Evolutionary conservation across 805 yeast species (phyloP).

Genomic region (Pichia deserticola): DNA sequence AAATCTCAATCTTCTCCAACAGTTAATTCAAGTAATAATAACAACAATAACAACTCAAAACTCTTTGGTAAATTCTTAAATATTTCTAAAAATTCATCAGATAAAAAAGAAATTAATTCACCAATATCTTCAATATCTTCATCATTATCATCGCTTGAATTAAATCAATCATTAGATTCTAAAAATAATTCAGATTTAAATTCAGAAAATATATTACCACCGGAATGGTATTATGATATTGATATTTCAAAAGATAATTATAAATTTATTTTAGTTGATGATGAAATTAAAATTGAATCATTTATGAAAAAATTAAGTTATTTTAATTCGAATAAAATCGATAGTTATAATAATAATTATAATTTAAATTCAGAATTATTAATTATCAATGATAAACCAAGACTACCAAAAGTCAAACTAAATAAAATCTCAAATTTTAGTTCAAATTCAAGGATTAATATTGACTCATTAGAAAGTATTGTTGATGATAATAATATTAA

Average conservation of each 20-base stretch:
- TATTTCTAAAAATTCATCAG: neutral
- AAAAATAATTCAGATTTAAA: neutral
- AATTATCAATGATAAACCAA: slow-evolving; percentile 14
- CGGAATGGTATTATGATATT: slow-evolving; percentile 33
- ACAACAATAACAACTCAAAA: slow-evolving; percentile 1
- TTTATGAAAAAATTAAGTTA: slow-evolving; percentile 12
- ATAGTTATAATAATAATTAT: neutral
- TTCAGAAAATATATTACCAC: slow-evolving; percentile 25
- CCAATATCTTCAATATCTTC: slow-evolving; percentile 9
- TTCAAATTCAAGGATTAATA: slow-evolving; percentile 1
- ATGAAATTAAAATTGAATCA: slow-evolving; percentile 19
- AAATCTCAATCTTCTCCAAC: slow-evolving; percentile 4
- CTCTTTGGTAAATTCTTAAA: neutral
- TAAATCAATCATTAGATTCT: neutral
- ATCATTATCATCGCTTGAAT: slow-evolving; percentile 5
- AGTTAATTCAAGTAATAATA: too few species aligned
- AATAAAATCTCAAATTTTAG: slow-evolving; percentile 1
- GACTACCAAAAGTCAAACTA: slow-evolving; percentile 15
- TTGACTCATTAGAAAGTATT: slow-evolving; percentile 4
- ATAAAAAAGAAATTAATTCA: neutral
- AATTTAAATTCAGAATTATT: neutral
- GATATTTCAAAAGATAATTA: slow-evolving; percentile 17
- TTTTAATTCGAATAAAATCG: slow-evolving; percentile 13
- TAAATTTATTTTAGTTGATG: slow-evolving; percentile 22
- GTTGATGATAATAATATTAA: neutral